Base-by-base conservation (phyloP, 805 yeast species). In the Komagataella pastoris region DNA sequence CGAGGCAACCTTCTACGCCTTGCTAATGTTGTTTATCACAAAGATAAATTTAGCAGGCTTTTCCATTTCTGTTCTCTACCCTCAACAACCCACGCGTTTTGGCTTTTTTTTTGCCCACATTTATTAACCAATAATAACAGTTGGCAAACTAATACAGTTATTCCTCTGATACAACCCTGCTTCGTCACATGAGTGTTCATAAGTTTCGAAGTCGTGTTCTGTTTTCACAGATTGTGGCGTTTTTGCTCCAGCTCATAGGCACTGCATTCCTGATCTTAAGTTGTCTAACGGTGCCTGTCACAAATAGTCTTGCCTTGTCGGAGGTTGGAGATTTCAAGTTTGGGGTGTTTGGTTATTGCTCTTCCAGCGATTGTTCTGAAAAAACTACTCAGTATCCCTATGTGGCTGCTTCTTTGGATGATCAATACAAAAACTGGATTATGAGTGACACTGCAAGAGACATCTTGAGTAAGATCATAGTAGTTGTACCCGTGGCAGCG, bases 331-430 rank as follows among this genome's bases (percentile, higher is more conserved):
- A 64, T 46, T 66, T 68, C 55, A 66, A 69, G 2, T 85, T 74
- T 62, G 93, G 93, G 36, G 75, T 79, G 1, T 76, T 85, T 60
- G 93, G 93, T 2, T 79, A 75, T 61, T 85, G 93, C 60, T 46
- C 59, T 3, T 59, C 61, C 1, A 54, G 57, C 3, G 54, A 59
- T 0, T 81, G 86, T 59, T 61, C 73, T 17, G 59, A 58, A 6
- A 30, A 30, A 30, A 30, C 40, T 30, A 30, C 40, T 5, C 12
- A 14, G 6, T 30, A 30, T 30, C 40, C 40, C 8, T 30, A 30
- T 14, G 76, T 80, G 1, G 60, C 70, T 1, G 77, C 75, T 17
- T 75, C 77, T 2, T 30, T 30, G 40, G 40, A 30, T 8, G 40
- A 30, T 10, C 40, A 30, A 8, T 51, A 54, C 6, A 54, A 65